Evolutionary conservation across 2,329 filamentous ascomycete genomes (phyloP).

Genomic region (Aspergillus pseudoterreus): DNA sequence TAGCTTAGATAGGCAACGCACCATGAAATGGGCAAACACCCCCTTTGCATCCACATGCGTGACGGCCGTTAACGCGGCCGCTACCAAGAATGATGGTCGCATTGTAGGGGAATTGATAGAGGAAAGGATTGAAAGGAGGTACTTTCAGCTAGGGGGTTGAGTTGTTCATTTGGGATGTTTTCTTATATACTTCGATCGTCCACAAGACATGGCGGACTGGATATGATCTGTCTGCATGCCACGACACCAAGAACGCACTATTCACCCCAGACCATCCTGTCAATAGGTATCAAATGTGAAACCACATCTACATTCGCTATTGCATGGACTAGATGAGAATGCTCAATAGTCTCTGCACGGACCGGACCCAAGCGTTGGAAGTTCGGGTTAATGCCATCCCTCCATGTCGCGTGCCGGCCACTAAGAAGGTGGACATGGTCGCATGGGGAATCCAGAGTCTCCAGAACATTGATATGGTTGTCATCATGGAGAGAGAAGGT

Average conservation of each 20-base stretch:
- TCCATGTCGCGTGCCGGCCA: not conserved
- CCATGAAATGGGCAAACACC: constrained; percentile 35
- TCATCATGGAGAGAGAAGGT: constrained; percentile 1
- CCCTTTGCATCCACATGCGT: constrained; percentile 15
- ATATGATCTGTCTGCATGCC: constrained; percentile 2
- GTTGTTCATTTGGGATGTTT: not conserved
- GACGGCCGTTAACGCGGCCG: not conserved
- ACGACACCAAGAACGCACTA: not conserved
- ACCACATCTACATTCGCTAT: too few relatives aligned
- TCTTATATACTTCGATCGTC: not conserved
- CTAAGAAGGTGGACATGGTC: not conserved
- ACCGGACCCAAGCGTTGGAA: not conserved
- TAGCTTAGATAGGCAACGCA: constrained; percentile 3
- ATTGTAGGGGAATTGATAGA: not conserved
- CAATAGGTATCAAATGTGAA: too few relatives aligned
- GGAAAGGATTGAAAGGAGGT: not conserved
- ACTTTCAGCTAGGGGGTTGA: not conserved
- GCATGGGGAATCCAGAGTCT: not conserved
- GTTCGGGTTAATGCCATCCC: not conserved
- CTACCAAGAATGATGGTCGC: not conserved
- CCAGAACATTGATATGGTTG: not conserved
- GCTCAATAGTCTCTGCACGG: not conserved
- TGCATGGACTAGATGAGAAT: too few relatives aligned
- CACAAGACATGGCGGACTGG: not conserved
- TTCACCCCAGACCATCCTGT: too few relatives aligned